Conservation (phyloP, 306 rosid species). For the Crotalaria pallida region DNA sequence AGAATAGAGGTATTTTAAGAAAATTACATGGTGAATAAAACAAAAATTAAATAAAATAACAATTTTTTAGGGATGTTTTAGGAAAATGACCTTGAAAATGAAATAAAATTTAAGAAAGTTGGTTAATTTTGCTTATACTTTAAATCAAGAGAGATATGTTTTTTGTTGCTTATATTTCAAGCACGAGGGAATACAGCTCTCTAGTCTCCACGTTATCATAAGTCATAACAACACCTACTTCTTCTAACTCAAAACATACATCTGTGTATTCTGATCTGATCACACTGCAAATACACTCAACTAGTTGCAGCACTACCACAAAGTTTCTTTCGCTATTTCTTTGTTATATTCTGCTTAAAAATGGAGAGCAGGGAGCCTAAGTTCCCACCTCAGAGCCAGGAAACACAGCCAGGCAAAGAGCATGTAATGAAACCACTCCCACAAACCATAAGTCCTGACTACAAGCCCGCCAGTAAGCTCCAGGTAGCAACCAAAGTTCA, state of each 20-base stretch:
- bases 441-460: constrained; percentile 29
- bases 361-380: constrained; percentile 32
- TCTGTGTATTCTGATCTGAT: neutral
- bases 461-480: constrained; percentile 49
- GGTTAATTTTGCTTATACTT: no score
- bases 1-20: no score
- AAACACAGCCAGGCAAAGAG: constrained; percentile 50
- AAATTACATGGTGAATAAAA: no score
- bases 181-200: no score
- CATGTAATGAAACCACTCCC: constrained; percentile 50
- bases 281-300: neutral
- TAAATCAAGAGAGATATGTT: no score
- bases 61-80: no score
- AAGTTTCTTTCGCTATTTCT: neutral
- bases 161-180: no score
- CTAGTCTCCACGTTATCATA: no score
- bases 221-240: no score
- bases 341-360: constrained; percentile 3
- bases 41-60: no score
- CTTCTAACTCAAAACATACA: neutral
- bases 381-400: constrained; percentile 49
- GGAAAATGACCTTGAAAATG: no score
- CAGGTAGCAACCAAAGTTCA: constrained; percentile 9
- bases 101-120: no score
- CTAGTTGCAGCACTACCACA: neutral